phyloP scores from a whole-genome alignment of 495 filamentous ascomycete species.

The Trichodelitschia bisporula region DNA sequence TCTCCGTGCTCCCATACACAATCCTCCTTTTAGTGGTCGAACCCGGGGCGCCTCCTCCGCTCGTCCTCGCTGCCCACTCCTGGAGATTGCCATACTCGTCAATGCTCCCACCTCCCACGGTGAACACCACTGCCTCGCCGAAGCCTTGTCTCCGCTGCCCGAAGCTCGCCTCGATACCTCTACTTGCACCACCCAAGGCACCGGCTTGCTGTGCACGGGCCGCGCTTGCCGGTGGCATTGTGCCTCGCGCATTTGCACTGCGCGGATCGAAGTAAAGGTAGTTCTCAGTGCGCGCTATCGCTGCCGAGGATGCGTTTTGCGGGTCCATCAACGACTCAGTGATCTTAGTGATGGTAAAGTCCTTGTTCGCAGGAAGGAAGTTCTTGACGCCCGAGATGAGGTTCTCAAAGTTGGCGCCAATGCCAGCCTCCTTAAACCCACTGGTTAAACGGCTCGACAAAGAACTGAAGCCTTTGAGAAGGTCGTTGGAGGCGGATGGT shows the following conservation, averaged over 20 bases:
- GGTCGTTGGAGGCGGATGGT: slow-evolving; percentile 37
- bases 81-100: slow-evolving; percentile 97
- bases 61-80: slow-evolving; percentile 72
- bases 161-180: slow-evolving; percentile 66
- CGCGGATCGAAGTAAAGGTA: slow-evolving; percentile 98
- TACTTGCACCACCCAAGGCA: slow-evolving; percentile 8
- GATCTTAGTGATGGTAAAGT: slow-evolving; percentile 92
- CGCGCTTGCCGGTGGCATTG: slow-evolving; percentile 43
- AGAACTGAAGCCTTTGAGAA: slow-evolving; percentile 74
- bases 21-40: slow-evolving; percentile 34
- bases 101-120: slow-evolving; percentile 92
- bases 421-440: slow-evolving; percentile 71
- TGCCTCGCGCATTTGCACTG: slow-evolving; percentile 74
- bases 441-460: slow-evolving; percentile 82
- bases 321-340: slow-evolving; percentile 98
- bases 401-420: slow-evolving; percentile 78
- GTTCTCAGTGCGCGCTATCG: slow-evolving; percentile 88
- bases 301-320: slow-evolving; percentile 59
- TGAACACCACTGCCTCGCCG: slow-evolving; percentile 88
- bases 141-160: slow-evolving; percentile 85
- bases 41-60: slow-evolving; percentile 11
- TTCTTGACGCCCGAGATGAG: slow-evolving; percentile 98
- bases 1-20: slow-evolving; percentile 86
- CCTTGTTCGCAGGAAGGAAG: slow-evolving; percentile 83
- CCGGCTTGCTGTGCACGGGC: slow-evolving; percentile 7